Conservation (phyloP, 2,329 filamentous ascomycete species). For the Ascocoryne sarcoides region DNA sequence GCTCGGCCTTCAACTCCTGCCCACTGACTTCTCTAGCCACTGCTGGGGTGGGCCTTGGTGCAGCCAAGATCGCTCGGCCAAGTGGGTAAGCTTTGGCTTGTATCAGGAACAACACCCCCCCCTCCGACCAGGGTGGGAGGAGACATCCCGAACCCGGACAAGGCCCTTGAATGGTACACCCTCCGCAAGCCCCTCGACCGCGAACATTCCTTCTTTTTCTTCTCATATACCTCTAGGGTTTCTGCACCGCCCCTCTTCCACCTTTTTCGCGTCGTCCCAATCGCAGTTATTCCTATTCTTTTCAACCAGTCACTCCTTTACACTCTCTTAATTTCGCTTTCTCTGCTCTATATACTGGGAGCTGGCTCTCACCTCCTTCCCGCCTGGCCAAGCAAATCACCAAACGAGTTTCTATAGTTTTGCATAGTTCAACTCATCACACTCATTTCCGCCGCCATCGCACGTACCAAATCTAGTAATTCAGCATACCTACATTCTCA, state of each 20-base stretch:
- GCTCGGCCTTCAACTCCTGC: constrained; percentile 8
- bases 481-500: constrained; percentile 32
- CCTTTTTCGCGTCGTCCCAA: too few relatives aligned
- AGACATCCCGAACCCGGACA: constrained; percentile 27
- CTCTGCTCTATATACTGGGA: constrained; percentile 42
- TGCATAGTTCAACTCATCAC: constrained; percentile 36
- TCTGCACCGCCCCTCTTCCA: constrained; percentile 42
- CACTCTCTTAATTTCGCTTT: constrained; percentile 34
- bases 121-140: constrained; percentile 23
- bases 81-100: constrained; percentile 22
- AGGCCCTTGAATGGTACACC: constrained; percentile 19
- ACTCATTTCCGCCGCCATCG: constrained; percentile 28
- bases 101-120: constrained; percentile 29
- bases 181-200: constrained; percentile 30
- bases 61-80: constrained; percentile 20
- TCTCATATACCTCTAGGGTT: constrained; percentile 43
- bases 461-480: constrained; percentile 26
- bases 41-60: constrained; percentile 1
- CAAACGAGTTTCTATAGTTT: constrained; percentile 36
- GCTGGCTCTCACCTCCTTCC: constrained; percentile 46
- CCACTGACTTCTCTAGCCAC: constrained; percentile 2
- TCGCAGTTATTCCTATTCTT: constrained; percentile 32
- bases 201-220: constrained; percentile 30
- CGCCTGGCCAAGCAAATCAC: constrained; percentile 29
- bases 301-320: constrained; percentile 45